Evolutionary conservation across 805 yeast species (phyloP).

Genomic region (Yamadazyma tumulicola): DNA sequence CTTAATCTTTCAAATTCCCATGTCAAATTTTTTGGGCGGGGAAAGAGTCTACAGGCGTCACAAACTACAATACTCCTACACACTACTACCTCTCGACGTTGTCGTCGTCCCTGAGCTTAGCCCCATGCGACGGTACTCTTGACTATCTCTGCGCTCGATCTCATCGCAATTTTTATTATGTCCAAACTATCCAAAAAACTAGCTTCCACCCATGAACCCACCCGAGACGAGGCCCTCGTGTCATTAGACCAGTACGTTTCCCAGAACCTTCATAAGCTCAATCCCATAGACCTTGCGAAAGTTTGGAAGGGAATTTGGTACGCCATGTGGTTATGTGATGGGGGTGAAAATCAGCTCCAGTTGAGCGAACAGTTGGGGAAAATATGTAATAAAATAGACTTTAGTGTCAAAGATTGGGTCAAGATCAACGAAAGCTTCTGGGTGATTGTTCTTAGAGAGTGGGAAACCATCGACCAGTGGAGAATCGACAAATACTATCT

Average conservation of each 20-base stretch:
- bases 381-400: slow-evolving; percentile 44
- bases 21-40: too few relatives aligned
- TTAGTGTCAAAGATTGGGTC: slow-evolving; percentile 17
- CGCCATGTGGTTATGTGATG: slow-evolving; percentile 95
- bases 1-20: too few relatives aligned
- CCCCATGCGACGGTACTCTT: too few relatives aligned
- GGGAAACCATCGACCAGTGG: slow-evolving; percentile 81
- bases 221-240: slow-evolving; percentile 50
- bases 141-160: too few relatives aligned
- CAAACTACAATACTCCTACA: too few relatives aligned
- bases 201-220: slow-evolving; percentile 77
- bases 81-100: too few relatives aligned
- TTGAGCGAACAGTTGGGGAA: slow-evolving; percentile 71
- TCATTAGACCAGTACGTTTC: slow-evolving; percentile 11
- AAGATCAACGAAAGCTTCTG: slow-evolving; percentile 74
- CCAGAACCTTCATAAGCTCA: slow-evolving; percentile 40
- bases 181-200: slow-evolving; percentile 70
- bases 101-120: too few relatives aligned
- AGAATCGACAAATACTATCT: slow-evolving; percentile 85
- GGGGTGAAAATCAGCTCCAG: slow-evolving; percentile 87
- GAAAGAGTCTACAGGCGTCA: too few relatives aligned
- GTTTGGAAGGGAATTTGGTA: slow-evolving; percentile 95
- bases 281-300: slow-evolving; percentile 63
- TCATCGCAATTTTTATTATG: slow-evolving; percentile 2
- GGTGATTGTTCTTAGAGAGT: slow-evolving; percentile 72